Evolutionary conservation across 192 early-diverging fungal species (phyloP), one percentile per base, ranked within the genome.

Genomic region (Linnemannia hyalina): DNA sequence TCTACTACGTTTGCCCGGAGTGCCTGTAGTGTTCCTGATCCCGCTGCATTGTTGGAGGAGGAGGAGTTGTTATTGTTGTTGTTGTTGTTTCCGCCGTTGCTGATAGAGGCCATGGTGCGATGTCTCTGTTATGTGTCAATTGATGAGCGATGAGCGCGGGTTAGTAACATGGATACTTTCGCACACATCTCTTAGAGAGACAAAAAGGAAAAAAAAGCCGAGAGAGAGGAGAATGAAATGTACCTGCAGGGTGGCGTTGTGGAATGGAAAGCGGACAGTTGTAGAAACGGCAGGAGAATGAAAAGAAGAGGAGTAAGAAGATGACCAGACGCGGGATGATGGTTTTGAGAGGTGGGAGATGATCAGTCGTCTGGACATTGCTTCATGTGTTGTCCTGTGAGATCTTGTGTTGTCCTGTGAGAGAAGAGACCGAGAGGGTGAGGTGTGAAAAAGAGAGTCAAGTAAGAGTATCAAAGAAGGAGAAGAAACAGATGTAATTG

Each of bases 1-100:
- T 88, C 83, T 2, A 90, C 89, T 35, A 87, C 77, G 20, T 74
- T 70, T 20, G 81, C 76, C 5, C 75, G 78, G 4, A 77, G 68
- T 15, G 84, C 63, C 36, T 81, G 84, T 0, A 86, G 74, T 35
- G 84, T 86, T 23, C 81, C 81, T 63, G 81, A 83, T 10, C 81
- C 81, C 20, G 63, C 76, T 26, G 55, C 57, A 40, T 76, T 70
- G 68, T 15, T 49, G 42, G n/a, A 47, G 46, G n/a, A 47, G 76
- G 23, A 69, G 63, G 2, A 4, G 60, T 3, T 15, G 20, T 42
- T 76, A 20, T 20, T 68, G 75, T 60, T 68, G 40, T 18, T 77
- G 76, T 77, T 69, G 65, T 68, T 73, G 42, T 29, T 73, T 22
- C 42, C 42, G 11, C 42, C 26, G 29, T 47, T 73, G 72, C 47